Base-by-base conservation (phyloP, 371 early-diverging fungal species). In the Apophysomyces ossiformis region DNA sequence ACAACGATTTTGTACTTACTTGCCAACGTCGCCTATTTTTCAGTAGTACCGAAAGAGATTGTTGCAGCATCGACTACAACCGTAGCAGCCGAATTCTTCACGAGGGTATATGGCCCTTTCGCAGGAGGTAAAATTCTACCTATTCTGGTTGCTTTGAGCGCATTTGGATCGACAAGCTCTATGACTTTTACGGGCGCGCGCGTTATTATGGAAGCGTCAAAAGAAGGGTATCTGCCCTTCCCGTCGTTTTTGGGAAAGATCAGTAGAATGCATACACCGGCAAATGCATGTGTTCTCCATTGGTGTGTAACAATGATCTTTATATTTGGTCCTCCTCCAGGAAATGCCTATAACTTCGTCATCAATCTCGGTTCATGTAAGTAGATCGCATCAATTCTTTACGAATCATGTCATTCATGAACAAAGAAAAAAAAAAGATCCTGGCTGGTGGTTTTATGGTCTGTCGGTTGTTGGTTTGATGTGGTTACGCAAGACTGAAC, bases 21-120 rank as follows among this genome's bases (percentile, higher is more conserved):
- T 8, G 77, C 71, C 32, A 81, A 77, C 11, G 39, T 77, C 54
- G 74, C 78, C 4, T 79, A 79, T 60, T 72, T 77, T 46, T 65
- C 73, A 26, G 79, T 73, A 4, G 71, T 79, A 11, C 73, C 79
- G 7, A 60, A 64, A 47, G 69, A 69, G 2, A 66, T 72, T 32
- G 64, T 77, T 39, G n/a, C 54, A 1, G 36, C 32, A 2, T 69
- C 72, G 32, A 61, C 60, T 1, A 69, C 64, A 5, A 69, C 66
- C 5, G 65, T 79, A 8, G 79, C 79, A n/a, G 77, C 67, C 21
- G 65, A 67, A n/a, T 77, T 77, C 41, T 73, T 72, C 26, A 46
- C 58, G 7, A 64, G 73, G 2, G 65, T 72, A 18, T 74, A 75
- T 70, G 79, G 77, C 11, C 66, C 44, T 36, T 54, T 50, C 2